A percentile compares a stretch with the other conserved stretches of the same genome.
Evolutionary conservation across 2,329 filamentous ascomycete species (phyloP).

Genomic region (Nothopassalora personata): DNA sequence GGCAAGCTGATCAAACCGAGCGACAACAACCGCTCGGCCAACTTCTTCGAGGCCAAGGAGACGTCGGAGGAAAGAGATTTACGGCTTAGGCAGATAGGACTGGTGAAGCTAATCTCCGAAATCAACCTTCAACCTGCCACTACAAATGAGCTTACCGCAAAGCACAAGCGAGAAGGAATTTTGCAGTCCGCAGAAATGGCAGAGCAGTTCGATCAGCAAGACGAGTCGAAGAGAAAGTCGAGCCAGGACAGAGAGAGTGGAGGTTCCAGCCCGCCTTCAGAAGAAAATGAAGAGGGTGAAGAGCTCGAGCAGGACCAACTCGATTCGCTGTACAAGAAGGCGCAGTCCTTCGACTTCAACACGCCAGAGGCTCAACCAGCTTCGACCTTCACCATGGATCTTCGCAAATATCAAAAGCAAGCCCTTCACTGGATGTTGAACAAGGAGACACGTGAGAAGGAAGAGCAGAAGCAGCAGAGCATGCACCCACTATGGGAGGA

Average conservation of each 20-base stretch:
- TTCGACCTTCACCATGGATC: conserved; percentile 71
- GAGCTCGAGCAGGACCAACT: conserved; percentile 95
- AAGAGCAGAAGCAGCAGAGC: conserved; percentile 62
- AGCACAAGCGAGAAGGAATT: conserved; percentile 75
- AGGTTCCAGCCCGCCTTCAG: conserved; percentile 53
- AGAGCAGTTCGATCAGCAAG: conserved; percentile 62
- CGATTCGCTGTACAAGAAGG: conserved; percentile 88
- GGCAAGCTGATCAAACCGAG: conserved; percentile 57
- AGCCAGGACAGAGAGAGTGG: conserved; percentile 34
- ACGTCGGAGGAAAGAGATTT: conserved; percentile 78
- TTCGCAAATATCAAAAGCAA: conserved; percentile 93
- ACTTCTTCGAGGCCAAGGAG: conserved; percentile 79
- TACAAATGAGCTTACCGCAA: conserved; percentile 67
- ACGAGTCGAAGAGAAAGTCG: conserved; percentile 48
- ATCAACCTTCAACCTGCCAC: conserved; percentile 74
- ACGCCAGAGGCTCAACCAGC: conserved; percentile 83
- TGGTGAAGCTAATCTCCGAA: conserved; percentile 85
- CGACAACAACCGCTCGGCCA: conserved; percentile 64
- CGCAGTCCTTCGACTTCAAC: conserved; percentile 91
- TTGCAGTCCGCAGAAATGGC: conserved; percentile 82
- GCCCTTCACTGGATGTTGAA: conserved; percentile 93
- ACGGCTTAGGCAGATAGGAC: conserved; percentile 74
- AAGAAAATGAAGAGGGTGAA: conserved; percentile 71
- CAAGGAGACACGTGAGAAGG: conserved; percentile 77
- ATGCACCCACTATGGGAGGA: conserved; percentile 99